Base-by-base conservation (phyloP, 768 basidiomycete species). In the Psilocybe subaeruginosa region DNA sequence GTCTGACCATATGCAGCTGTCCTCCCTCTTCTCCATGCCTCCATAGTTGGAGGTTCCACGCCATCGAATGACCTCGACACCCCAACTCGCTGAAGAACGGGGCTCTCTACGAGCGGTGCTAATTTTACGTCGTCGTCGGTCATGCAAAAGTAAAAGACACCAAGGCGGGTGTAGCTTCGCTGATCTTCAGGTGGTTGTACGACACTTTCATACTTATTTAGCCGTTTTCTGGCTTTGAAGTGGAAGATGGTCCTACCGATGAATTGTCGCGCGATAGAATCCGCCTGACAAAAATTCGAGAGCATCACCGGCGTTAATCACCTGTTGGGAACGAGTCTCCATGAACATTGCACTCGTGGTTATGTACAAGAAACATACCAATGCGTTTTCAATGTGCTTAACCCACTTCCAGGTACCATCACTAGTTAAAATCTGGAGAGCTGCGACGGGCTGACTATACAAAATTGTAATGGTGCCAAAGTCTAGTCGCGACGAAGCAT, bases 241-340 rank as follows among this genome's bases (percentile, higher is more conserved):
- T 4, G 9, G 17, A 39, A n/a, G 4, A 50, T 14, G 8, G 4
- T 48, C 35, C 19, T 58, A 71, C 72, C 77, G 67, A 65, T 88
- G 87, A 53, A 87, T 81, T 1, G 86, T 87, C 11, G 80, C 82
- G 33, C 77, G 79, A 71, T 87, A 87, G 64, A 75, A 86, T 1
- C 85, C 85, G 0, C 87, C 85, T 1, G 84, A 85, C 19, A 88
- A 76, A 66, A 87, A 85, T 54, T 87, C 82, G 63, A 89, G 68
- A 0, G 80, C 79, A 60, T 88, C 87, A 4, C 86, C 87, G 0
- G 82, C 78, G 54, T 88, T 88, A 51, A 89, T 77, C 8, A 86
- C 79, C 87, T 87, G 37, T 16, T 49, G 31, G 39, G 41, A n/a
- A 14, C 3, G 19, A 14, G 45, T 19, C 17, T 8, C 48, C 3